Evolutionary conservation across 164 flowering plant species (phyloP).

Genomic region (Cinnamomum chago): DNA sequence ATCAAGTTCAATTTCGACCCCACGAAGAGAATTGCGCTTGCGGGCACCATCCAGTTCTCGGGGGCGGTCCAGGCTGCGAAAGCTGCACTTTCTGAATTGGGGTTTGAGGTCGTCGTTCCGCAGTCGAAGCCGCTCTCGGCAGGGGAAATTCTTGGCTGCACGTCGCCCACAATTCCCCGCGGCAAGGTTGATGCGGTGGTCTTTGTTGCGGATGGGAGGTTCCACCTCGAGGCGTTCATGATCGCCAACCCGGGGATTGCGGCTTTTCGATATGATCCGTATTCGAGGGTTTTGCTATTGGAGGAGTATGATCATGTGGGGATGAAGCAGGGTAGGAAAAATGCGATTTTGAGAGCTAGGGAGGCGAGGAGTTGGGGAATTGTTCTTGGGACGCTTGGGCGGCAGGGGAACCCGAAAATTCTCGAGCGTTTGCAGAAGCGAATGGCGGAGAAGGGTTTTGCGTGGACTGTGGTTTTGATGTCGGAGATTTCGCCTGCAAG

Average conservation of each 20-base stretch:
- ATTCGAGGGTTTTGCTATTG: constrained; percentile 69
- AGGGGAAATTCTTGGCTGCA: constrained; percentile 93
- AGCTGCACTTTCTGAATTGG: constrained; percentile 52
- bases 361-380: constrained; percentile 73
- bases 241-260: constrained; percentile 78
- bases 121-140: constrained; percentile 86
- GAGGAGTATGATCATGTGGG: constrained; percentile 93
- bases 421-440: constrained; percentile 64
- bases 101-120: constrained; percentile 67
- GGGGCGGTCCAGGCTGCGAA: constrained; percentile 70
- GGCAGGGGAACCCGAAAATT: constrained; percentile 89
- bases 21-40: constrained; percentile 42
- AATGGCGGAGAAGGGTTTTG: constrained; percentile 63
- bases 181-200: constrained; percentile 33
- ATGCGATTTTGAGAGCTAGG: constrained; percentile 57
- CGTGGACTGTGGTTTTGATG: constrained; percentile 67
- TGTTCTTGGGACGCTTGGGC: constrained; percentile 87
- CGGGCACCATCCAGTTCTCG: constrained; percentile 91
- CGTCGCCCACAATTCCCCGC: constrained; percentile 57
- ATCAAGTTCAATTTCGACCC: constrained; percentile 31
- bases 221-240: constrained; percentile 96
- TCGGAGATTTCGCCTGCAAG: constrained; percentile 79
- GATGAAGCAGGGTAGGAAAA: constrained; percentile 73
- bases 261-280: constrained; percentile 86
- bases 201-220: constrained; percentile 94